Base-by-base conservation (phyloP, 2,329 filamentous ascomycete species). In the Fusarium abutilonis region DNA sequence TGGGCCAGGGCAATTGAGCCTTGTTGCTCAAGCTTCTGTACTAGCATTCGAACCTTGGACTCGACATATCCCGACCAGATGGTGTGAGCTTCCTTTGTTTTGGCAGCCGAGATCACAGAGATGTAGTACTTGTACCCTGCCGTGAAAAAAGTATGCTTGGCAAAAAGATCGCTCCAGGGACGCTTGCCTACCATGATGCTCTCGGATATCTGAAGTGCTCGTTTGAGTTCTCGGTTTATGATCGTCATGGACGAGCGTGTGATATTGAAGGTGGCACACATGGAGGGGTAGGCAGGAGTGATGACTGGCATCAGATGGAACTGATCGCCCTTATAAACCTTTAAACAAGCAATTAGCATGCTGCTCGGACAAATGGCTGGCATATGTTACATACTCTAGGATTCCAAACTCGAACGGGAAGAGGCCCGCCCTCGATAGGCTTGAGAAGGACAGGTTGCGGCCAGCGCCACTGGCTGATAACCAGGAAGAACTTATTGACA, bases 281-380 rank as follows among this genome's bases (percentile, higher is more conserved):
- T 98, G 45, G 93, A 96, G 3, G 95, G 95, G 74, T 97, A 98
- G 1, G 95, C 93, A 2, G 95, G 95, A 2, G 95, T 99, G 72
- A 99, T 98, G 76, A 99, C 92, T 26, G 95, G 95, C 95, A 99
- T 99, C 48, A 97, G 81, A 76, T 98, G 94, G 66, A 87, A 91
- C 39, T 86, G 86, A 75, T 98, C 95, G 51, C 86, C 85, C 59
- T 87, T 87, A 75, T 96, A 96, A 93, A 80, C 83, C 91, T 69
- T 52, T 47, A 51, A 17, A 28, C 13, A 17, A 23, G 60, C 23
- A 15, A 39, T 56, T 28, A 59, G 44, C n/a, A 44, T 26, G 23
- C 9, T 31, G 34, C 35, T 19, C 11, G n/a, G 13, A 9, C 15
- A 8, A n/a, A 14, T 40, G 4, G 34, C 26, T 10, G 35, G 45